Base-by-base conservation (phyloP, 495 filamentous ascomycete species). In the Aspergillus nanangensis region DNA sequence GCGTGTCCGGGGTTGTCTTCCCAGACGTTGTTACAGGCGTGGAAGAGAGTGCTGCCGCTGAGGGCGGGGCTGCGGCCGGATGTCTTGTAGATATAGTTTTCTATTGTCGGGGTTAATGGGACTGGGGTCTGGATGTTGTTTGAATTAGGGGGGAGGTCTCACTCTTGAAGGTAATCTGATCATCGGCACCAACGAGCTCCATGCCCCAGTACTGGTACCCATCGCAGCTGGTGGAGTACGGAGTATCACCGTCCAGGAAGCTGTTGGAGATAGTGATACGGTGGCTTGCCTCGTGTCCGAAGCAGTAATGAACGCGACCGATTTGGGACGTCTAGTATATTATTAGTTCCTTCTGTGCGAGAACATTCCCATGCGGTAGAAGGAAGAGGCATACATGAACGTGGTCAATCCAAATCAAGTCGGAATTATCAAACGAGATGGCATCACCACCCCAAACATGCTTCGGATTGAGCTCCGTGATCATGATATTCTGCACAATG, bases 171-270 rank as follows among this genome's bases (percentile, higher is more conserved):
- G 72, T 75, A 38, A 72, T 59, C 34, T 60, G 53, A 42, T 74
- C 70, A 38, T 51, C 60, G 8, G 62, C 61, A 7, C 72, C 72
- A 40, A 63, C 61, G 53, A 75, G 60, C 42, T 67, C 63, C 35
- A 76, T 52, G 22, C 56, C 60, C 70, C 72, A 74, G 64, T 76
- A 75, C 50, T 69, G 65, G 52, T 69, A 63, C 14, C 61, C 59
- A 41, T 75, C 68, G 49, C 72, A 75, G 37, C 58, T 62, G 13
- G 71, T 67, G 20, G 65, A 71, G 66, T 66, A 75, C 37, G 39
- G 53, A 2, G 69, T 71, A 8, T 44, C 39, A 38, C 72, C 72
- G 40, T 75, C 59, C 50, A 74, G 63, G 53, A 74, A 64, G 39
- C 66, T 44, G 41, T 44, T 44, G 19, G 41, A 44, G 23, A 44